These are phyloP conservation scores for Taphrina confusa DNA, from an alignment of 1,139 yeast species.

Conservation along the genomic window DNA sequence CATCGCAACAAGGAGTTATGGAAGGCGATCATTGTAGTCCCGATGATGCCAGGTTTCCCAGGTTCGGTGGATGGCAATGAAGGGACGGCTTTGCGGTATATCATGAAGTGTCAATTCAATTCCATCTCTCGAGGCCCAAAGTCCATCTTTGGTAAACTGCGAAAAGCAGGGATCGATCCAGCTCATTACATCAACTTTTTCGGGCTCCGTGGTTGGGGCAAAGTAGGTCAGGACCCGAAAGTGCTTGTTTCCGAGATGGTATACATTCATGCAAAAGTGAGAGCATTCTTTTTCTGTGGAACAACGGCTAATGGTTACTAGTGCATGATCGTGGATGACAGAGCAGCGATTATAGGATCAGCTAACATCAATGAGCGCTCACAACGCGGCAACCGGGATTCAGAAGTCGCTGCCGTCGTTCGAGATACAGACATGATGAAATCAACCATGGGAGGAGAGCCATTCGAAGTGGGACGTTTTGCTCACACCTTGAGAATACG, in stretches of 20 bases:
- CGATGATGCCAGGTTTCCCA: constrained; percentile 97
- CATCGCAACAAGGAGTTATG: constrained; percentile 73
- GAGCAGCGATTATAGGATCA: constrained; percentile 90
- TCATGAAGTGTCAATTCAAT: constrained; percentile 95
- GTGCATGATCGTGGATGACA: constrained; percentile 82
- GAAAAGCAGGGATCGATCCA: constrained; percentile 75
- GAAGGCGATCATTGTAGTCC: constrained; percentile 89
- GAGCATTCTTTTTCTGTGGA: not conserved
- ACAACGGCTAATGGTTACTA: constrained; percentile 20
- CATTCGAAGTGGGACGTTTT: constrained; percentile 78
- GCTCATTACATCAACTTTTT: constrained; percentile 88
- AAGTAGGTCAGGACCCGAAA: constrained; percentile 68
- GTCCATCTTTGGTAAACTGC: constrained; percentile 82
- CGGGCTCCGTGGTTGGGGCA: constrained; percentile 93
- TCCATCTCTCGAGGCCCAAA: constrained; percentile 88
- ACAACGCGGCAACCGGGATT: constrained; percentile 89
- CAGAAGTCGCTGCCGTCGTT: constrained; percentile 86
- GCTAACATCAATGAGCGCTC: constrained; percentile 96
- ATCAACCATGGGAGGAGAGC: constrained; percentile 77
- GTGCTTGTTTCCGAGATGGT: constrained; percentile 84
- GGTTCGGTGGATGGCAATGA: constrained; percentile 91
- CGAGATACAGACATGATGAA: constrained; percentile 77
- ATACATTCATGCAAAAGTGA: constrained; percentile 83
- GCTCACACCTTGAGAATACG: constrained; percentile 87
- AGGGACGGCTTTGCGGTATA: constrained; percentile 89